Evolutionary conservation across 805 yeast genomes (phyloP).

Genomic region (Kuraishia ogatae): DNA sequence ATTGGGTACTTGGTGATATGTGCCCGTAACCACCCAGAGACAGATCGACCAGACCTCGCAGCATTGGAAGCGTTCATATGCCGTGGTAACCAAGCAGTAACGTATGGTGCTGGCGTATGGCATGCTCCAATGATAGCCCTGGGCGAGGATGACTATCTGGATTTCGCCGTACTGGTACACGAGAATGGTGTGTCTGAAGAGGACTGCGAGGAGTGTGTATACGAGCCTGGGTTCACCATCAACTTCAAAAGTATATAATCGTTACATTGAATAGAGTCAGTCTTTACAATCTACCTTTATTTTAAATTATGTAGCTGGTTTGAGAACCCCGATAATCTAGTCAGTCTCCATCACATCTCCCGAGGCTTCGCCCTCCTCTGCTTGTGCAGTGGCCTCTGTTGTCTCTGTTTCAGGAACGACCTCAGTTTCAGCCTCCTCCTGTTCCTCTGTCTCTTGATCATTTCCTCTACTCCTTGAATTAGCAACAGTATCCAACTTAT

Average conservation of each 20-base stretch:
- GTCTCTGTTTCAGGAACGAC: slow-evolving; percentile 14
- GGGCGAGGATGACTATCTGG: slow-evolving; percentile 41
- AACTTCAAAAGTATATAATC: neutral
- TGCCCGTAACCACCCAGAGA: slow-evolving; percentile 40
- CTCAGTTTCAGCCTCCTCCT: slow-evolving; percentile 17
- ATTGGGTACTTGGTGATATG: slow-evolving; percentile 73
- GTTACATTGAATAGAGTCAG: neutral
- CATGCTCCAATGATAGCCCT: slow-evolving; percentile 95
- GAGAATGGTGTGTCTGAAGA: slow-evolving; percentile 75
- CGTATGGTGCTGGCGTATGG: slow-evolving; percentile 84
- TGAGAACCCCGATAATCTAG: neutral
- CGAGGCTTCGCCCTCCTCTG: slow-evolving; percentile 8
- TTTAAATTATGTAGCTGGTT: too few relatives aligned
- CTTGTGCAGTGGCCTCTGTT: slow-evolving; percentile 5
- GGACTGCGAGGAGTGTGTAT: slow-evolving; percentile 60
- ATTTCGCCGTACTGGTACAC: slow-evolving; percentile 83
- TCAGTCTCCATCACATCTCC: slow-evolving; percentile 3
- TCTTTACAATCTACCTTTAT: neutral
- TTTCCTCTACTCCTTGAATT: slow-evolving; percentile 40
- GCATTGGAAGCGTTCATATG: slow-evolving; percentile 63
- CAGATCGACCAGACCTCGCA: slow-evolving; percentile 49
- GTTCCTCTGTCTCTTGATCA: slow-evolving; percentile 16
- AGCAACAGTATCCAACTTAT: slow-evolving; percentile 57
- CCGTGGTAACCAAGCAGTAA: slow-evolving; percentile 79
- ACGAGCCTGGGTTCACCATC: neutral